phyloP scores from a whole-genome alignment of 2,329 filamentous ascomycete genomes.

The Talaromyces sp. region DNA sequence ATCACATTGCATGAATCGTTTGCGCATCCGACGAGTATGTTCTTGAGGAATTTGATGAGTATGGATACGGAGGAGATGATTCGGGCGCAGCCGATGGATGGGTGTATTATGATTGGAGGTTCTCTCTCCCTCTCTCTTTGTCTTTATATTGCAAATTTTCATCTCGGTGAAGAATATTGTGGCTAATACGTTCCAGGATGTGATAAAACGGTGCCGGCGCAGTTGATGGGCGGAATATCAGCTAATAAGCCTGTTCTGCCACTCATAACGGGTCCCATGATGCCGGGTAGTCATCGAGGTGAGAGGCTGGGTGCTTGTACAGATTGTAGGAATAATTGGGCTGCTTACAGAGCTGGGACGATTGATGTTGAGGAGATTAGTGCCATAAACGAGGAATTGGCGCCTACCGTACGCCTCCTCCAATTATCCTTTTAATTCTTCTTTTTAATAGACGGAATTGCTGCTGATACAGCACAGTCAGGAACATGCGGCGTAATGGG shows the following conservation, averaged over 20 bases:
- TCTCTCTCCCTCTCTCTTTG: constrained; percentile 20
- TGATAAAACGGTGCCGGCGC: constrained; percentile 71
- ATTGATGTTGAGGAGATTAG: constrained; percentile 71
- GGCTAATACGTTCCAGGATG: constrained; percentile 52
- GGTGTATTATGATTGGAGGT: constrained; percentile 66
- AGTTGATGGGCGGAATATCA: constrained; percentile 72
- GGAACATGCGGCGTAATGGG: constrained; percentile 59
- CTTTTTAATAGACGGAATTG: not conserved
- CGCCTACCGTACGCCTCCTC: constrained; percentile 57
- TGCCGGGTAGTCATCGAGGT: constrained; percentile 66
- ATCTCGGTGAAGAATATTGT: too few species aligned
- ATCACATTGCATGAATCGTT: constrained; percentile 71
- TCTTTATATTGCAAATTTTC: not conserved
- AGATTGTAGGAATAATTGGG: constrained; percentile 73
- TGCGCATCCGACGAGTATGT: constrained; percentile 70
- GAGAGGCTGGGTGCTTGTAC: constrained; percentile 68
- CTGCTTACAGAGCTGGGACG: constrained; percentile 61
- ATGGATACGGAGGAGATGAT: constrained; percentile 82
- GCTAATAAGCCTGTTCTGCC: constrained; percentile 70
- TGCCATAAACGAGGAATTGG: constrained; percentile 68
- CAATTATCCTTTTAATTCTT: too few species aligned
- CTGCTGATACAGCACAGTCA: constrained; percentile 25
- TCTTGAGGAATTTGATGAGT: constrained; percentile 69
- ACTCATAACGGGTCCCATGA: constrained; percentile 70
- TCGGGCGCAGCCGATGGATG: constrained; percentile 66